A percentile compares a stretch with the other conserved stretches of the same genome.
phyloP scores from a whole-genome alignment of 2,329 filamentous ascomycete genomes.

The Xylariaceae sp. region DNA sequence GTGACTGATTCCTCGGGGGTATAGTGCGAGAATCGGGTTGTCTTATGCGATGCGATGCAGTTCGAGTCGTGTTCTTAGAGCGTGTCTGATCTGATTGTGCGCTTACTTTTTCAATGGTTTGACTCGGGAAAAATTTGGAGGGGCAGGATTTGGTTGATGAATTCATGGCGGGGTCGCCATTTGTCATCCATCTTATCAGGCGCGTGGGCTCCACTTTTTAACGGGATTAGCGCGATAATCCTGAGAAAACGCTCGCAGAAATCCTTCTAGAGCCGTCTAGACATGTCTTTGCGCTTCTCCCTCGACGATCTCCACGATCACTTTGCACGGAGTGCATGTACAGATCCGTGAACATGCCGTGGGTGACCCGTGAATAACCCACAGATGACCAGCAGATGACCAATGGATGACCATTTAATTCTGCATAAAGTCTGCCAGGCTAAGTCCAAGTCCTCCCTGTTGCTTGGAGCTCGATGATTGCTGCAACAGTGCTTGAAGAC shows the following conservation, averaged over 20 bases:
- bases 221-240: conserved; percentile 6
- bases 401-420: conserved; percentile 24
- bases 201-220: conserved; percentile 4
- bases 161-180: conserved; percentile 34
- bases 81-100: conserved; percentile 1
- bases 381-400: neutral
- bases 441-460: conserved; percentile 39
- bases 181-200: neutral
- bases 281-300: neutral
- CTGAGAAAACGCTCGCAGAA: neutral
- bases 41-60: neutral
- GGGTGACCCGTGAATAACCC: neutral
- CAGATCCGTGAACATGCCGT: neutral
- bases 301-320: neutral
- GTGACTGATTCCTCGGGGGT: neutral
- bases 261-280: neutral
- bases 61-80: conserved; percentile 7
- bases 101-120: neutral
- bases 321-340: neutral
- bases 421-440: conserved; percentile 52
- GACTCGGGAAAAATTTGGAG: conserved; percentile 34
- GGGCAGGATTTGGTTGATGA: conserved; percentile 31
- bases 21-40: neutral
- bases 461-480: conserved; percentile 38
- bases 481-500: conserved; percentile 59